phyloP scores from a whole-genome alignment of 1,284 basidiomycete genomes.

The Cryptococcus floricola region DNA sequence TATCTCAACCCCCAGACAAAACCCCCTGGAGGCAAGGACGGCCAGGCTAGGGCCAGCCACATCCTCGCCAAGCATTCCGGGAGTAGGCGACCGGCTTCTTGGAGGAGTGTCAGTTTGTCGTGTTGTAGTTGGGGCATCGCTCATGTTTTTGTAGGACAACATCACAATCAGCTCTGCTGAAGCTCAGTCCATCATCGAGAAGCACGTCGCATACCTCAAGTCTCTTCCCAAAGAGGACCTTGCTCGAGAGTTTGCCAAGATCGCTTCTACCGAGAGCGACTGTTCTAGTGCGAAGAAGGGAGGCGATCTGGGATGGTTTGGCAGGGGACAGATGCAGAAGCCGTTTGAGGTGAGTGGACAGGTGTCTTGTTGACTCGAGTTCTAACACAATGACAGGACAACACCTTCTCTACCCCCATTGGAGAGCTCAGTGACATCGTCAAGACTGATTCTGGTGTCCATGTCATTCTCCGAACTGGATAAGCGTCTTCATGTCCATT shows the following conservation, averaged over 20 bases:
- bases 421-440: conserved; percentile 82
- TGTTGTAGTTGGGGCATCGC: too few relatives aligned
- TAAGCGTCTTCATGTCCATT: conserved; percentile 44
- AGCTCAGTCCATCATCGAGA: conserved; percentile 70
- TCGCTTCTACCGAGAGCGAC: conserved; percentile 74
- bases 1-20: conserved; percentile 46
- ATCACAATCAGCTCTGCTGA: conserved; percentile 90
- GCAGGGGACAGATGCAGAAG: conserved; percentile 90
- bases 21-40: conserved; percentile 10
- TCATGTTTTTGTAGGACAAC: conserved; percentile 54
- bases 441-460: conserved; percentile 92
- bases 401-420: conserved; percentile 73
- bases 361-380: neutral
- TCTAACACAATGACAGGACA: conserved; percentile 54
- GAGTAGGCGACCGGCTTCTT: conserved; percentile 81
- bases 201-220: conserved; percentile 51
- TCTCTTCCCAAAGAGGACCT: conserved; percentile 51
- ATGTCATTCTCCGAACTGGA: conserved; percentile 85
- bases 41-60: conserved; percentile 85
- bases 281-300: conserved; percentile 75
- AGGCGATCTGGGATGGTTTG: conserved; percentile 86
- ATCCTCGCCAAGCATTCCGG: conserved; percentile 87
- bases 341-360: conserved; percentile 66
- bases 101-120: conserved; percentile 72
- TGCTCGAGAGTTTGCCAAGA: conserved; percentile 63